Conservation (phyloP, 1,139 yeast species). For the Groenewaldozyma sp. region DNA sequence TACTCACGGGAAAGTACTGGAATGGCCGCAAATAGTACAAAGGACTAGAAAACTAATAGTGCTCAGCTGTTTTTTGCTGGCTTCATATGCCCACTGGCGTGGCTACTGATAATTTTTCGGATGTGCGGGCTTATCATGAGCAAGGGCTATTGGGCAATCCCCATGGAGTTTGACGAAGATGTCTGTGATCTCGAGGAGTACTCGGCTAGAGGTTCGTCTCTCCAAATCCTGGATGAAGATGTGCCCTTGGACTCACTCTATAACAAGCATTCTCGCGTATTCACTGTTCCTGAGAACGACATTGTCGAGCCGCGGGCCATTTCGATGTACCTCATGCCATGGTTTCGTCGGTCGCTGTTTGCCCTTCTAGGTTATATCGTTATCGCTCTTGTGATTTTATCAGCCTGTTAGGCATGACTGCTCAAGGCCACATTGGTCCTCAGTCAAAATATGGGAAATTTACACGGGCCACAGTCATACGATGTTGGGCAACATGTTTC, state of each 20-base stretch:
- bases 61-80: slow-evolving; percentile 5
- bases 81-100: slow-evolving; percentile 2
- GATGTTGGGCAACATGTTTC: too few relatives aligned
- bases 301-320: not conserved
- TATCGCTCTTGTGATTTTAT: not conserved
- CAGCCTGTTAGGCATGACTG: not conserved
- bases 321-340: not conserved
- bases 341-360: slow-evolving; percentile 2
- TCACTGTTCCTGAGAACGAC: not conserved
- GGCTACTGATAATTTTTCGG: slow-evolving; percentile 3
- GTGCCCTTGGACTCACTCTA: not conserved
- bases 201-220: too few relatives aligned
- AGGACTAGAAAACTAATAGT: too few relatives aligned
- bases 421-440: too few relatives aligned
- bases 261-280: not conserved
- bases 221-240: not conserved
- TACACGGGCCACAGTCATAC: too few relatives aligned
- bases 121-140: not conserved
- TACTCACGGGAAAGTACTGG: too few relatives aligned
- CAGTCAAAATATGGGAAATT: too few relatives aligned
- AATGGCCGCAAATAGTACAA: too few relatives aligned
- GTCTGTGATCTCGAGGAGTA: too few relatives aligned
- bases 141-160: not conserved
- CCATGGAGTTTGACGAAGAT: too few relatives aligned
- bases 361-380: not conserved